Evolutionary conservation across 441 rosid genomes (phyloP).

Genomic region (Adansonia gregorii): DNA sequence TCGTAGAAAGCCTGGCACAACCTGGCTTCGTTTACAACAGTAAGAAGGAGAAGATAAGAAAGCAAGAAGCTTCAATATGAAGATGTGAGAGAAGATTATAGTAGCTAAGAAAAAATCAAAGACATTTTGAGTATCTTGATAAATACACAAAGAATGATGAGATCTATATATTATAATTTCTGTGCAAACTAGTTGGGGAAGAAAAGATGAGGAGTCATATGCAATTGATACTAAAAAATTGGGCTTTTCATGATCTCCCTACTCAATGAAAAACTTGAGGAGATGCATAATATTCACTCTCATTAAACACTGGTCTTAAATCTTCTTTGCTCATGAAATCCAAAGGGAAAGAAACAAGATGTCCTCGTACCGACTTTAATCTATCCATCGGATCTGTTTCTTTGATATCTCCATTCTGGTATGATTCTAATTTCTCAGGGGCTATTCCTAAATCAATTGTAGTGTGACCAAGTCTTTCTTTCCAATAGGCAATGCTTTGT

Average conservation of each 20-base stretch:
- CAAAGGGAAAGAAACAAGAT: slow-evolving; percentile 91
- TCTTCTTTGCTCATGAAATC: slow-evolving; percentile 96
- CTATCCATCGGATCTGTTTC: slow-evolving; percentile 67
- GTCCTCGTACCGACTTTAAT: slow-evolving; percentile 70
- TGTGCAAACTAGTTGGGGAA: background rate
- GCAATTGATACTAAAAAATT: background rate
- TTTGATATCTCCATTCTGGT: slow-evolving; percentile 65
- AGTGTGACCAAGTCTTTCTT: slow-evolving; percentile 85
- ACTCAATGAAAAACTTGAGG: slow-evolving; percentile 83
- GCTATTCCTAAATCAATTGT: slow-evolving; percentile 95
- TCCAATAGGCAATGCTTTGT: slow-evolving; percentile 69
- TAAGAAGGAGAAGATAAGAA: too few relatives aligned
- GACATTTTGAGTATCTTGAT: background rate
- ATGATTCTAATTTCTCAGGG: slow-evolving; percentile 71
- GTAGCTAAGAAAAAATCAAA: background rate
- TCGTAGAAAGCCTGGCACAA: too few relatives aligned
- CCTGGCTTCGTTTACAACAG: too few relatives aligned
- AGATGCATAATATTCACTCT: slow-evolving; percentile 94
- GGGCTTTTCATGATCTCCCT: background rate
- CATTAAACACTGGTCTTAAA: slow-evolving; percentile 91
- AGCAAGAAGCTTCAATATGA: background rate
- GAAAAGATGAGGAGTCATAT: background rate
- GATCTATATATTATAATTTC: background rate
- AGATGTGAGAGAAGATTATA: slow-evolving; percentile 22
- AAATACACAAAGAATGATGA: background rate